Evolutionary conservation across 2,329 filamentous ascomycete species (phyloP).

Genomic region (Apiospora koreana): DNA sequence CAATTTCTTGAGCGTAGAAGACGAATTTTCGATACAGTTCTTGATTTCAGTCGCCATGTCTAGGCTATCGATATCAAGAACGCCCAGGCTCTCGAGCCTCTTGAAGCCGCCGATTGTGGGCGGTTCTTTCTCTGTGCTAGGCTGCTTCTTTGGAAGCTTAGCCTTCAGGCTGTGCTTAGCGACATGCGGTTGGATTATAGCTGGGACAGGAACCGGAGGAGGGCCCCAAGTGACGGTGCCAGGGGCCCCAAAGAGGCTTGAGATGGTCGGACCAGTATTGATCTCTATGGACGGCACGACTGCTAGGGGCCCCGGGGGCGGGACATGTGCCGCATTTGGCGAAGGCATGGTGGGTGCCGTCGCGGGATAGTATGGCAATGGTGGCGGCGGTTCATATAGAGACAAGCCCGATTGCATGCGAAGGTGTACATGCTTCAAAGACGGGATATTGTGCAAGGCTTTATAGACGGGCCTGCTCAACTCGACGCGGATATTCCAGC

Average conservation of each 20-base stretch:
- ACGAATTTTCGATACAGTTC: slow-evolving; percentile 55
- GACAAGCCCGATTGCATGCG: slow-evolving; percentile 61
- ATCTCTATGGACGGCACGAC: neutral
- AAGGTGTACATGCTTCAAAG: slow-evolving; percentile 55
- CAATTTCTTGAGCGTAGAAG: slow-evolving; percentile 54
- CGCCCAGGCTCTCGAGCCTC: slow-evolving; percentile 50
- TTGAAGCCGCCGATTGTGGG: slow-evolving; percentile 60
- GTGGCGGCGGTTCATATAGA: slow-evolving; percentile 51
- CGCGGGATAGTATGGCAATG: slow-evolving; percentile 38
- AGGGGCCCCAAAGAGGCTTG: slow-evolving; percentile 2
- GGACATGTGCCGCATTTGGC: neutral
- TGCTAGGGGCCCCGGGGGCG: neutral
- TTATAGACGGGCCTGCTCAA: slow-evolving; percentile 59
- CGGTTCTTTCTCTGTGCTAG: slow-evolving; percentile 38
- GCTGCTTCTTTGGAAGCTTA: slow-evolving; percentile 34
- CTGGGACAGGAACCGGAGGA: slow-evolving; percentile 27
- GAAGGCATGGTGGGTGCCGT: slow-evolving; percentile 9
- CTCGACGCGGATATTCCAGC: slow-evolving; percentile 67
- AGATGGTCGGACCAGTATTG: neutral
- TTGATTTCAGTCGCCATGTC: slow-evolving; percentile 58
- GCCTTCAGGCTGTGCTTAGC: slow-evolving; percentile 38
- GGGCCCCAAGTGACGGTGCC: slow-evolving; percentile 14
- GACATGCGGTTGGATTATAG: slow-evolving; percentile 32
- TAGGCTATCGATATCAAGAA: slow-evolving; percentile 62
- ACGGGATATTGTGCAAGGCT: slow-evolving; percentile 53